Evolutionary conservation across 192 early-diverging fungal species (phyloP), one percentile per base, ranked within the genome.

Genomic region (Coemansia sp.): DNA sequence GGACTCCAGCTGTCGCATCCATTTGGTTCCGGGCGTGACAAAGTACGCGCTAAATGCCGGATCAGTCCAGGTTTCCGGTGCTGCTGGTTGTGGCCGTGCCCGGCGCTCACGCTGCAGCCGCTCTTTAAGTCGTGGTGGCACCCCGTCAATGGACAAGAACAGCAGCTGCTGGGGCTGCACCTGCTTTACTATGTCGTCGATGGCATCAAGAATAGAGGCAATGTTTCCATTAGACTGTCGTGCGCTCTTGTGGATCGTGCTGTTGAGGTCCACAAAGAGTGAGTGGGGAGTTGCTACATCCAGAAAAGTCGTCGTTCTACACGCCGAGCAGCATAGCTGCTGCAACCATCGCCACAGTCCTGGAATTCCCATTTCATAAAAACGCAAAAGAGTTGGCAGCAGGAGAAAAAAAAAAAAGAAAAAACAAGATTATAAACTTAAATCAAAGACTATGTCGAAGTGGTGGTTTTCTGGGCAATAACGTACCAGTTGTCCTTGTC

Each of bases 61-160:
- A 30, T 77, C 80, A 1, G 32, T 7, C 59, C 61, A 1, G 79
- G 66, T 11, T 17, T 80, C 40, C 20, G 83, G 67, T 60, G 81
- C 84, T 9, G 83, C 83, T 43, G 79, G 26, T 23, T 82, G 26
- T 55, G 37, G 91, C 84, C 51, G 90, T 75, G 93, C 91, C n/a
- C 96, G 88, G 21, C 96, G 84, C 7, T 90, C 88, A 6, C 96
- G 85, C 65, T 99, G 96, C 64, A 96, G 90, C 53, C 94, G 91
- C 87, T 96, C 97, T 61, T 99, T 99, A 16, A 94, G 93, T 37
- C 96, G 83, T 17, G 96, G 96, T 0, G 96, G 93, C 28, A 99
- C 96, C 18, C 87, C 85, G 78, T 96, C 96, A 9, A 98, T 86
- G 15, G 96, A 93, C 74, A 98, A 76, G 53, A 89, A 95, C 53